Percentiles rank a stretch among this genome's conserved stretches.
These are phyloP conservation scores for Fusarium xylarioides DNA, from an alignment of 2,329 filamentous ascomycete genomes.

Conservation along the genomic window DNA sequence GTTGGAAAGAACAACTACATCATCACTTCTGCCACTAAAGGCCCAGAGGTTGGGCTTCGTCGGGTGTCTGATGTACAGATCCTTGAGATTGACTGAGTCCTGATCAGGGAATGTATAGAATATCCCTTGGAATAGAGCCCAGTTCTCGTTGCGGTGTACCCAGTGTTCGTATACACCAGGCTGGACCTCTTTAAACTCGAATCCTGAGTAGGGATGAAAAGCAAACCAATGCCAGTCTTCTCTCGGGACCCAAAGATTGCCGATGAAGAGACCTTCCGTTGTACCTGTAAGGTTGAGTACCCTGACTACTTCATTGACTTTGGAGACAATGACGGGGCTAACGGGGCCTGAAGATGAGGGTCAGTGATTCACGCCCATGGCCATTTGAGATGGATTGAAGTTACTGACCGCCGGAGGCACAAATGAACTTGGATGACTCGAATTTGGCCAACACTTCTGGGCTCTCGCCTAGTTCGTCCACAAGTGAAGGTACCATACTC, in stretches of 20 bases:
- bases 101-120: conserved; percentile 46
- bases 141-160: conserved; percentile 45
- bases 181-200: conserved; percentile 47
- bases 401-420: conserved; percentile 37
- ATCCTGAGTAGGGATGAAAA: conserved; percentile 48
- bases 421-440: conserved; percentile 47
- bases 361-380: background rate
- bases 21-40: conserved; percentile 44
- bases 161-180: conserved; percentile 46
- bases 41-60: conserved; percentile 43
- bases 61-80: conserved; percentile 43
- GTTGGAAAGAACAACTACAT: conserved; percentile 45
- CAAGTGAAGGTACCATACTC: conserved; percentile 50
- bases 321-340: conserved; percentile 39
- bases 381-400: too few relatives aligned
- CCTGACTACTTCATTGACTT: conserved; percentile 46
- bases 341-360: conserved; percentile 32
- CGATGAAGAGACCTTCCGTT: conserved; percentile 48
- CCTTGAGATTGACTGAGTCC: conserved; percentile 44
- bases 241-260: conserved; percentile 40
- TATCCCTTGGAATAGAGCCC: conserved; percentile 29
- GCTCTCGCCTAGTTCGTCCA: conserved; percentile 47
- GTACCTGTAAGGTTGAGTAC: conserved; percentile 49
- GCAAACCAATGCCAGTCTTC: conserved; percentile 47
- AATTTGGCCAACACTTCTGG: conserved; percentile 46